Evolutionary conservation across 2,329 filamentous ascomycete species (phyloP), one percentile per base, ranked within the genome.

Genomic region (Epichloe amarillans): DNA sequence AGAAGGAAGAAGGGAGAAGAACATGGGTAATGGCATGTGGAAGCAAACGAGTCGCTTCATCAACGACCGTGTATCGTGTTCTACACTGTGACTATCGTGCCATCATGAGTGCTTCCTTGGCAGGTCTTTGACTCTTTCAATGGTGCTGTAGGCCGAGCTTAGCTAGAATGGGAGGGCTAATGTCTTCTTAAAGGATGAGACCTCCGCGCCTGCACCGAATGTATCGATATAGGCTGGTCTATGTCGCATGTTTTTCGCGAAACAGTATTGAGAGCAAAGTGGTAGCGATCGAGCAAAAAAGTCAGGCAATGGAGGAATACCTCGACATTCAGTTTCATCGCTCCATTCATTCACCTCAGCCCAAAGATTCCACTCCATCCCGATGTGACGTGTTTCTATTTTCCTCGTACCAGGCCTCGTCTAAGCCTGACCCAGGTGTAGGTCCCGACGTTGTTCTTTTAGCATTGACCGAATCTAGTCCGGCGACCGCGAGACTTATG

Each of bases 401-500:
- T 23, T 67, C 64, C 7, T 66, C 65, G 45, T 59, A 66, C 66
- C 66, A 69, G 39, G 60, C 54, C 35, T 68, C 67, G 11, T 67
- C 61, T 14, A 62, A 50, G 8, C 54, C 51, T 10, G 52, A 37
- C n/a, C 40, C 49, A 49, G 52, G 43, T 47, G 52, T 47, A 4
- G 30, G 21, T 15, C 50, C 53, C 5, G 49, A 36, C 2, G 50
- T 39, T 14, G 53, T 43, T 48, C 59, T 54, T 60, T 60, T 64
- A 7, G 40, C 48, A 15, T 58, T 57, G 2, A 55, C 49, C 10
- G 90, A 75, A 56, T 94, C 87, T 30, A 96, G 72, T 7, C 87
- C 85, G 0, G 88, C 84, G 30, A 83, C 78, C 4, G 83, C 66
- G 53, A 95, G 78, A 57, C 85, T 88, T 61, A 95, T 82, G 45